Evolutionary conservation across 257 asterid species (phyloP).

Genomic region (Primulina tabacum): DNA sequence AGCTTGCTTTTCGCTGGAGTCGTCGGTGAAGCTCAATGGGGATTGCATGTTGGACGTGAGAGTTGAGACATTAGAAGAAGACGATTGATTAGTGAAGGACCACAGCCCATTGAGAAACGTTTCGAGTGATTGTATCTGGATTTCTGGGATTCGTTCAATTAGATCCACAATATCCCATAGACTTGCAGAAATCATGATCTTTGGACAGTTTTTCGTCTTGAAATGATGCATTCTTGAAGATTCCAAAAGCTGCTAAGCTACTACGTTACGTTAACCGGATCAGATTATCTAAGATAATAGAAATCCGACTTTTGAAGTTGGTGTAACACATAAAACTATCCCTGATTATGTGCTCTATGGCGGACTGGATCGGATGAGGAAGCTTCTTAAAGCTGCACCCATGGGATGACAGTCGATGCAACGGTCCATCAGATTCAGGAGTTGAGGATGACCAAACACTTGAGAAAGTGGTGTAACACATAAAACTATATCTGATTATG

Average conservation of each 20-base stretch:
- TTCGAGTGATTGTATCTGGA: constrained; percentile 56
- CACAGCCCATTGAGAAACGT: constrained; percentile 58
- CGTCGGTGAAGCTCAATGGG: constrained; percentile 26
- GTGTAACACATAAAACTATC: constrained; percentile 52
- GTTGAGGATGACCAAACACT: too few relatives aligned
- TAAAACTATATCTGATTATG: too few relatives aligned
- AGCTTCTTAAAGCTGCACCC: constrained; percentile 42
- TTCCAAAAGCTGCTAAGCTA: constrained; percentile 42
- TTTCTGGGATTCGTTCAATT: constrained; percentile 50
- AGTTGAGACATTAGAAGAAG: constrained; percentile 27
- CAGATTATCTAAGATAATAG: constrained; percentile 47
- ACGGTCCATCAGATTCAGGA: constrained; percentile 56
- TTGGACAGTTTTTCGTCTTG: constrained; percentile 46
- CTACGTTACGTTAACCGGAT: constrained; percentile 45
- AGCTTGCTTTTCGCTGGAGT: constrained; percentile 6
- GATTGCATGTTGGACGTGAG: constrained; percentile 26
- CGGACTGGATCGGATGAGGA: constrained; percentile 41
- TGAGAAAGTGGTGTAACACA: too few relatives aligned
- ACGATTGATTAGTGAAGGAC: constrained; percentile 50
- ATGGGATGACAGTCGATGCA: constrained; percentile 55
- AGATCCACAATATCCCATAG: constrained; percentile 48
- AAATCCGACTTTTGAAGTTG: constrained; percentile 36
- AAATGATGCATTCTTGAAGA: constrained; percentile 55
- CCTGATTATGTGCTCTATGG: constrained; percentile 51
- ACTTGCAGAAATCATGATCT: constrained; percentile 51